A percentile compares a stretch with the other conserved stretches of the same genome.
Conservation (phyloP, 2,329 filamentous ascomycete species). For the Venturia pyrina region DNA sequence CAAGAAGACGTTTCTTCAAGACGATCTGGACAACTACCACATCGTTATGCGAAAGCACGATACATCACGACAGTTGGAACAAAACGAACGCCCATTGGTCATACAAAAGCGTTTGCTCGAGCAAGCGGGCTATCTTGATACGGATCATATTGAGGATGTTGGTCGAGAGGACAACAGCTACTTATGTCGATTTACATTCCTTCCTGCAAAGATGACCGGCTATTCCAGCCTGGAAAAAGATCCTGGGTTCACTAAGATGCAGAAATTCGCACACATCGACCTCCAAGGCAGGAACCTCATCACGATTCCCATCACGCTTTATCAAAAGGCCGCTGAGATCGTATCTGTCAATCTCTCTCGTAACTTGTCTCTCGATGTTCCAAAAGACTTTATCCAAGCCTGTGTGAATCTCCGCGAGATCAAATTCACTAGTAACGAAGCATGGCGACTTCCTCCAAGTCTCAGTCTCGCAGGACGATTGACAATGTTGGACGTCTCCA, state of each 20-base stretch:
- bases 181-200: constrained; percentile 88
- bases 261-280: constrained; percentile 92
- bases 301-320: constrained; percentile 89
- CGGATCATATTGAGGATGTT: constrained; percentile 82
- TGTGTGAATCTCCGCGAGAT: constrained; percentile 89
- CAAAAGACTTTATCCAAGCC: constrained; percentile 90
- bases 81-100: constrained; percentile 70
- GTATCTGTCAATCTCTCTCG: constrained; percentile 89
- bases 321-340: constrained; percentile 84
- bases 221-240: constrained; percentile 64
- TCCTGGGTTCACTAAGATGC: constrained; percentile 67
- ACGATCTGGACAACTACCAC: constrained; percentile 87
- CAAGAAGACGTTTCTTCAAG: constrained; percentile 87
- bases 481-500: constrained; percentile 87
- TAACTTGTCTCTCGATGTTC: constrained; percentile 84
- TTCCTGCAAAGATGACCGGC: constrained; percentile 79
- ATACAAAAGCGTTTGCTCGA: constrained; percentile 88
- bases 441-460: constrained; percentile 73
- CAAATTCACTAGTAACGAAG: constrained; percentile 92
- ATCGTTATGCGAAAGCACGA: constrained; percentile 93
- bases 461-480: constrained; percentile 70
- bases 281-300: constrained; percentile 81
- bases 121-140: constrained; percentile 81
- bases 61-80: constrained; percentile 68
- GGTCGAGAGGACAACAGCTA: constrained; percentile 97